phyloP scores from a whole-genome alignment of 108 stramenopile genomes.

The Aurantiochytrium sp. region DNA sequence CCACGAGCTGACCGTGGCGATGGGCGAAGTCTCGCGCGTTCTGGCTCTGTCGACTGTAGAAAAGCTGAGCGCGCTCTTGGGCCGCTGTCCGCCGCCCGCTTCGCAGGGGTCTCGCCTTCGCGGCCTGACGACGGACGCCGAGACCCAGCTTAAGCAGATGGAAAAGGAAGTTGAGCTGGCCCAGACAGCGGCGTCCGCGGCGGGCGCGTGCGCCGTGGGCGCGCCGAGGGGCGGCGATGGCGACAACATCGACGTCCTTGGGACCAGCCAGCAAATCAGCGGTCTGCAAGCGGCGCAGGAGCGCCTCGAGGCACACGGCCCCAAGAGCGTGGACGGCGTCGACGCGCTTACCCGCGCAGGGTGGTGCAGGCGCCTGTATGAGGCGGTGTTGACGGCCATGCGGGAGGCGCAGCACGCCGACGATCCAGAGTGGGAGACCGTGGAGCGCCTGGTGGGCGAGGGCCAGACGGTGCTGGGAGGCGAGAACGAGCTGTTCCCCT shows the following conservation, averaged over 20 bases:
- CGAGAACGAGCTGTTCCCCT: not conserved
- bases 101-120: not conserved
- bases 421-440: conserved; percentile 4
- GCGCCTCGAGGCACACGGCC: not conserved
- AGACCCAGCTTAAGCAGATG: not conserved
- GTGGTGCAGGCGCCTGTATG: not conserved
- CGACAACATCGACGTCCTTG: not conserved
- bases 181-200: not conserved
- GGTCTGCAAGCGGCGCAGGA: not conserved
- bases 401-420: not conserved
- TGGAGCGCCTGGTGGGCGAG: conserved; percentile 17
- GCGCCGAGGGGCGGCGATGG: not conserved
- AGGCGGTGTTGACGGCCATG: not conserved
- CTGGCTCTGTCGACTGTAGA: not conserved
- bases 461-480: not conserved
- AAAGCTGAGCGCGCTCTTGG: not conserved
- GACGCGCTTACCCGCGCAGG: not conserved
- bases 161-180: not conserved
- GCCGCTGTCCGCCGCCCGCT: not conserved
- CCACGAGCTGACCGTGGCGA: not conserved
- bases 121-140: not conserved
- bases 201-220: not conserved
- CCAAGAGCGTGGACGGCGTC: not conserved
- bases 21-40: not conserved
- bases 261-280: not conserved